phyloP scores from a whole-genome alignment of 208 protist species.

The Wallacemonas rigidus region DNA sequence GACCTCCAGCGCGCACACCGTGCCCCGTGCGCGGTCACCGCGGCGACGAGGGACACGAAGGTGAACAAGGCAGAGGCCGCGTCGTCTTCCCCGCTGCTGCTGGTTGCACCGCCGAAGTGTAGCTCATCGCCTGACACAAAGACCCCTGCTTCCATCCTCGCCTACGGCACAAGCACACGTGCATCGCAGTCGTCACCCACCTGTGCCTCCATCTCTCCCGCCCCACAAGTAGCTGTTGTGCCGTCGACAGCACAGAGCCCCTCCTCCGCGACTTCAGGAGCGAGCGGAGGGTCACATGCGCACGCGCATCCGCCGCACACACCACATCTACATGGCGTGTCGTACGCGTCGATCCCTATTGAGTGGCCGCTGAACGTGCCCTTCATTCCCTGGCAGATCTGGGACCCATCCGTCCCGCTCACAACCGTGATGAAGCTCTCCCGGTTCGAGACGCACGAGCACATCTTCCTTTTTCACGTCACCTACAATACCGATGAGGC shows the following conservation, averaged over 20 bases:
- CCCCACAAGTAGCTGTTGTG: too few relatives aligned
- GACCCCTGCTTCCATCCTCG: too few relatives aligned
- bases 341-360: conserved; percentile 39
- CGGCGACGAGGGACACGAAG: neutral
- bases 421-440: conserved; percentile 56
- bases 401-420: conserved; percentile 78
- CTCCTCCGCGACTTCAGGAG: neutral
- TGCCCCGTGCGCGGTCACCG: neutral
- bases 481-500: conserved; percentile 4
- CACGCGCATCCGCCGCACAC: too few relatives aligned
- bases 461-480: conserved; percentile 77
- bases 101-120: too few relatives aligned
- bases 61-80: too few relatives aligned
- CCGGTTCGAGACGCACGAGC: conserved; percentile 68
- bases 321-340: neutral
- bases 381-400: conserved; percentile 89
- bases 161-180: too few relatives aligned
- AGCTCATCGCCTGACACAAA: too few relatives aligned
- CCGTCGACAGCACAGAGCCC: neutral
- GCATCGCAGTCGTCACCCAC: too few relatives aligned
- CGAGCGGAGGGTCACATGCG: neutral
- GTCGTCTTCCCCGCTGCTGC: too few relatives aligned
- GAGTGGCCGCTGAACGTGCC: conserved; percentile 87
- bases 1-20: conserved; percentile 7
- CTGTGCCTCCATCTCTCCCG: too few relatives aligned